Evolutionary conservation across 1,284 basidiomycete genomes (phyloP), one percentile per base, ranked within the genome.

Genomic region (Filobasidium uniguttulatum): DNA sequence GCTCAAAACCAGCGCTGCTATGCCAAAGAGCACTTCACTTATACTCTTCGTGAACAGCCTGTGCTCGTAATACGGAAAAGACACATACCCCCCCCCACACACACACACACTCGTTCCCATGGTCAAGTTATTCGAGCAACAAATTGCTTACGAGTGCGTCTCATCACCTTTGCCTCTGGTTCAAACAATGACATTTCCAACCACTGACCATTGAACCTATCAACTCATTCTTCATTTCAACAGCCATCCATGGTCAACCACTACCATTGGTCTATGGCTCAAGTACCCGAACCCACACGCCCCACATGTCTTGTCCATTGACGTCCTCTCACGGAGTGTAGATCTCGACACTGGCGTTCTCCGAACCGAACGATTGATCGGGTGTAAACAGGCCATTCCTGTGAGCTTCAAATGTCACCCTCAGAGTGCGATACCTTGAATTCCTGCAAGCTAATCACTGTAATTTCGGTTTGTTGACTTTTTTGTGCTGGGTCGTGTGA

Each of bases 211-310:
- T n/a, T n/a, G n/a, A n/a, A n/a, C n/a, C n/a, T n/a, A n/a, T n/a
- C 15, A 19, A 14, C 9, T 17, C 47, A 10, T 26, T 5, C 25
- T 15, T 25, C 7, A 26, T 23, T 4, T 28, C 25, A 5, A 19
- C 40, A 54, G 53, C 19, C 49, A 52, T 26, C 49, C 54, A 25
- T 55, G 54, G 54, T 29, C 50, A 37, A 55, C 54, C 1, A 55
- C 54, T 20, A 52, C 50, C 22, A 40, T 48, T 15, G 54, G 54
- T 59, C 83, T 91, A 74, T 87, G 85, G 81, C 83, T 85, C 60
- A 96, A 96, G 74, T 96, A 96, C 68, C 90, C 90, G 43, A 94
- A 94, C 66, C 84, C 87, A 41, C 82, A 84, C 61, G 88, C 89
- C 62, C 79, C 84, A 7, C 90, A 96, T 68, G 91, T 96, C 57